These are phyloP conservation scores for Botrytis paeoniae DNA, from an alignment of 2,329 filamentous ascomycete species.

Conservation along the genomic window DNA sequence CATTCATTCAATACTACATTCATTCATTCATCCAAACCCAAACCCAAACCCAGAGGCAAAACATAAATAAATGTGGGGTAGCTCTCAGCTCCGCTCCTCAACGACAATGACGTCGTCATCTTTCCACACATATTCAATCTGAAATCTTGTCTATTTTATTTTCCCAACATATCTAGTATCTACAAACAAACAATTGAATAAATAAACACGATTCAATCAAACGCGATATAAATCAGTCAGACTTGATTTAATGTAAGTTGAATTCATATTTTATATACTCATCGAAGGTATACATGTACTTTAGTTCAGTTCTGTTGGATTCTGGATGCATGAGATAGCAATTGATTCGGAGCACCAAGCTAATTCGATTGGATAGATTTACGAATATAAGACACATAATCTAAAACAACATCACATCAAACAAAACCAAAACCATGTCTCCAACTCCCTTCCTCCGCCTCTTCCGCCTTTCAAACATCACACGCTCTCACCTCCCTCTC, in stretches of 20 bases:
- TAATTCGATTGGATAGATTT: not conserved
- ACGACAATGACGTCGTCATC: not conserved
- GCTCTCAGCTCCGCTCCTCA: not conserved
- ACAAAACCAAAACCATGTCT: not conserved
- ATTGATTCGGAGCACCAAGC: not conserved
- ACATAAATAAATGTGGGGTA: not conserved
- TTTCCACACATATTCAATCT: not conserved
- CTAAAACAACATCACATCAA: no score
- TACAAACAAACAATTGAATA: not conserved
- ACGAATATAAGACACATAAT: not conserved
- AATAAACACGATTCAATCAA: not conserved
- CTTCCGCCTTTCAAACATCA: not conserved
- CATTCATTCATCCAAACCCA: no score
- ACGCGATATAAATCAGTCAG: no score
- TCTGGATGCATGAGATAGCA: not conserved
- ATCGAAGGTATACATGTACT: not conserved
- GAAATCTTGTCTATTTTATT: not conserved
- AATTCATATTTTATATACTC: not conserved
- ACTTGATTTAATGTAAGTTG: not conserved
- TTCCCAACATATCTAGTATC: not conserved
- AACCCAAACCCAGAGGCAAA: not conserved
- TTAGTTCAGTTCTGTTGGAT: not conserved
- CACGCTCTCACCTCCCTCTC: no score
- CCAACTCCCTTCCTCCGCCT: not conserved
- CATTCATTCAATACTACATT: no score